Conservation (phyloP, 2,329 filamentous ascomycete species). For the Aspergillus felis region DNA sequence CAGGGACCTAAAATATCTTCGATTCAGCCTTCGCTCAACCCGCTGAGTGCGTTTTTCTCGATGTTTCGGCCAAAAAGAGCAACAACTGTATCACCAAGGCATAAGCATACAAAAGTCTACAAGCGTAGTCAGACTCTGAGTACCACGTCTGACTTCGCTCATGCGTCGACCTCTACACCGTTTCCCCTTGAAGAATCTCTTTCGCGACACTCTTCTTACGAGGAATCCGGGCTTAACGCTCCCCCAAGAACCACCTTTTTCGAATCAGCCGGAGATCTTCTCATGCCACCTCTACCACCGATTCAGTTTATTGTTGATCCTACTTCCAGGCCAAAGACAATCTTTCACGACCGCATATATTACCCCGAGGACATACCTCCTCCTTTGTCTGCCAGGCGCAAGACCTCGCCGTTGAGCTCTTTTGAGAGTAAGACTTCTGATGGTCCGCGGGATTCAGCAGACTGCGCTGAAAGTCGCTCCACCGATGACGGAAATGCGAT, state of each 20-base stretch:
- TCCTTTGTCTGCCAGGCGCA: conserved; percentile 53
- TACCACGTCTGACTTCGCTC: conserved; percentile 18
- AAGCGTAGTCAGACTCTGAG: conserved; percentile 71
- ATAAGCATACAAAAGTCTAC: conserved; percentile 60
- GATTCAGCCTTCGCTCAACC: conserved; percentile 33
- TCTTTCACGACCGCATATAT: conserved; percentile 96
- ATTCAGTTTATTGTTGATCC: conserved; percentile 81
- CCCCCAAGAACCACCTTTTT: conserved; percentile 92
- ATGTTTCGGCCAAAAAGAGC: conserved; percentile 64
- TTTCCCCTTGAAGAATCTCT: conserved; percentile 21
- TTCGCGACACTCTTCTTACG: conserved; percentile 49
- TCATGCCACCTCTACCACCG: conserved; percentile 83
- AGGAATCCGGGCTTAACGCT: conserved; percentile 54
- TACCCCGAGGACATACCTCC: conserved; percentile 89
- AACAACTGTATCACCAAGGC: conserved; percentile 45
- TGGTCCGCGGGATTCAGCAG: conserved; percentile 3
- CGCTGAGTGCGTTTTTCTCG: conserved; percentile 64
- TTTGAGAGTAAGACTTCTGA: conserved; percentile 17
- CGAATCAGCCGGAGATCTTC: conserved; percentile 86
- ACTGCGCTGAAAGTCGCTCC: conserved; percentile 10
- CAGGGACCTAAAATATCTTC: conserved; percentile 11
- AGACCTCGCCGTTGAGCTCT: conserved; percentile 36
- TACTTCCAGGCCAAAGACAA: conserved; percentile 74
- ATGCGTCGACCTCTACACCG: conserved; percentile 3
- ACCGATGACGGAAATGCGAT: conserved; percentile 11